Evolutionary conservation across 805 yeast genomes (phyloP).

Genomic region (Metschnikowia koreensis): DNA sequence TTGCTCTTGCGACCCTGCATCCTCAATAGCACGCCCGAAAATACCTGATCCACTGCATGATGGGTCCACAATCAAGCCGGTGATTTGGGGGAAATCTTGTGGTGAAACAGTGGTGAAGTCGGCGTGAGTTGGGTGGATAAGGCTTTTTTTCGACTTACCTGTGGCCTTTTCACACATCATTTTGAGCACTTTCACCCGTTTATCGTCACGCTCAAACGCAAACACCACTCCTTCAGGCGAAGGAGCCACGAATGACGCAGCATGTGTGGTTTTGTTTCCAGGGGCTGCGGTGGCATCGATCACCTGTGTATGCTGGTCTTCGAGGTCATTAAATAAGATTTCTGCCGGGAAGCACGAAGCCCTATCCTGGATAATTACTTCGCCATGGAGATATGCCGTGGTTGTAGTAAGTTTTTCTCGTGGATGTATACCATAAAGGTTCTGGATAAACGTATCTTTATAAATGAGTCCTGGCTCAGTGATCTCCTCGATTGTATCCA

Average conservation of each 20-base stretch:
- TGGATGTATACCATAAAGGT: slow-evolving; percentile 81
- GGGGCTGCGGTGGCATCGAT: slow-evolving; percentile 98
- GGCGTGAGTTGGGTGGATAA: slow-evolving; percentile 52
- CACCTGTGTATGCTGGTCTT: slow-evolving; percentile 52
- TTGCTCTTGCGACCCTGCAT: slow-evolving; percentile 39
- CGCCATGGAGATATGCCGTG: slow-evolving; percentile 70
- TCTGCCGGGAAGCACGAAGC: slow-evolving; percentile 96
- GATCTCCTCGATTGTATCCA: slow-evolving; percentile 45
- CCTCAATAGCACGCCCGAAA: slow-evolving; percentile 80
- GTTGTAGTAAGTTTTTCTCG: slow-evolving; percentile 64
- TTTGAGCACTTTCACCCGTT: slow-evolving; percentile 64
- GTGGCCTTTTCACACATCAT: slow-evolving; percentile 78
- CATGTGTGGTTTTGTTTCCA: slow-evolving; percentile 94
- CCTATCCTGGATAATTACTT: slow-evolving; percentile 88
- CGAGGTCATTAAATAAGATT: slow-evolving; percentile 58
- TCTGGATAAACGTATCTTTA: slow-evolving; percentile 69
- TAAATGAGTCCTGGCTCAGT: slow-evolving; percentile 56
- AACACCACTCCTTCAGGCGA: slow-evolving; percentile 44
- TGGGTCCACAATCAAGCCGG: slow-evolving; percentile 90
- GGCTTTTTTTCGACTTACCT: slow-evolving; percentile 23
- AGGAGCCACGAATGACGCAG: slow-evolving; percentile 61
- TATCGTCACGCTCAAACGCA: slow-evolving; percentile 86
- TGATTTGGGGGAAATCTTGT: slow-evolving; percentile 56
- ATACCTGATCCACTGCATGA: slow-evolving; percentile 98
- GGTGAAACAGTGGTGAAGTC: slow-evolving; percentile 69